Percentiles rank a stretch among this genome's conserved stretches.
phyloP scores from a whole-genome alignment of 2,329 filamentous ascomycete species.

The Cladosporium sp. region DNA sequence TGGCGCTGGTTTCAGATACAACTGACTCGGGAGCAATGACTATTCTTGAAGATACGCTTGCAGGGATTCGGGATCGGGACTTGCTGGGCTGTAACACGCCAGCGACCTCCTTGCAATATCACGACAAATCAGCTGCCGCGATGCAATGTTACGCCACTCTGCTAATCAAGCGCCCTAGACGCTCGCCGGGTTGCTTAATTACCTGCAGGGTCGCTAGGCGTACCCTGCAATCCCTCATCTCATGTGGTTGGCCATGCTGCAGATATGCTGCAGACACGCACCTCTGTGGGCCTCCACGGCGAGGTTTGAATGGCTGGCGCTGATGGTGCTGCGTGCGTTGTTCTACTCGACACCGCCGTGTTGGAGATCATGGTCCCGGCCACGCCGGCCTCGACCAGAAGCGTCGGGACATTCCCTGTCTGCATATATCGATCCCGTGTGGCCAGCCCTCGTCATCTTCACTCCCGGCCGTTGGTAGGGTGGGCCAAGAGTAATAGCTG shows the following conservation, averaged over 20 bases:
- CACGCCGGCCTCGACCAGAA: background rate
- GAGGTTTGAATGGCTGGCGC: background rate
- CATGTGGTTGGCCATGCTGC: background rate
- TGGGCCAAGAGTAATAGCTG: conserved; percentile 5
- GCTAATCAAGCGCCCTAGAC: background rate
- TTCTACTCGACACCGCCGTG: conserved; percentile 4
- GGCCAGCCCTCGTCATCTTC: background rate
- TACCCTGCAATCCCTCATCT: conserved; percentile 6
- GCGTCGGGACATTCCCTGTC: conserved; percentile 1
- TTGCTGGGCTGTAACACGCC: conserved; percentile 1
- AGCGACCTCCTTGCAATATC: background rate
- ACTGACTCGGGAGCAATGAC: background rate
- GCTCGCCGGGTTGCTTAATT: background rate
- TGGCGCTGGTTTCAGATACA: too few species aligned
- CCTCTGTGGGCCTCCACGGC: background rate
- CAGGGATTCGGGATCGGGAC: conserved; percentile 1
- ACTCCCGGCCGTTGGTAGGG: background rate
- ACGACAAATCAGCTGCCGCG: conserved; percentile 8
- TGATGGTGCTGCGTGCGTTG: background rate
- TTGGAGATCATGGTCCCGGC: background rate
- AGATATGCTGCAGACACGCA: background rate
- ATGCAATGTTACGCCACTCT: background rate
- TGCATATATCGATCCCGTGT: background rate
- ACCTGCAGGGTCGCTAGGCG: background rate
- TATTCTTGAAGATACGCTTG: conserved; percentile 10